Conservation (phyloP, 768 basidiomycete genomes). For the Russula foetens region DNA sequence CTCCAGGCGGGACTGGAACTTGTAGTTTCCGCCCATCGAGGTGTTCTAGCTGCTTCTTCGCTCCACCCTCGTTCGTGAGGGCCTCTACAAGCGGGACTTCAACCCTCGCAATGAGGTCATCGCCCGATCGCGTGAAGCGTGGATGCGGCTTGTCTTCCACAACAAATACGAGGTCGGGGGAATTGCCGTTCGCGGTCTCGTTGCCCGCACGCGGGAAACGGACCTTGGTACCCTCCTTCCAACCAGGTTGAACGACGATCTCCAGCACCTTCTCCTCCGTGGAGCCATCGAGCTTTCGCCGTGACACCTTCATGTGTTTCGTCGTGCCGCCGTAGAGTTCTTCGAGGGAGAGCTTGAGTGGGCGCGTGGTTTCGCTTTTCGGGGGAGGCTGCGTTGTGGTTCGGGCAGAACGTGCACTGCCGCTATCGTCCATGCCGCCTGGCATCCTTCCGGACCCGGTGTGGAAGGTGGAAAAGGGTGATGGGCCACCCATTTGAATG, state of each 20-base stretch:
- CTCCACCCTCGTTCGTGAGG: slow-evolving; percentile 46
- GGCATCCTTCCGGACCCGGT: slow-evolving; percentile 55
- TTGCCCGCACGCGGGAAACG: slow-evolving; percentile 85
- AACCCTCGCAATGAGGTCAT: slow-evolving; percentile 60
- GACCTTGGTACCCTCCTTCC: slow-evolving; percentile 95
- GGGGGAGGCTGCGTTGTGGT: slow-evolving; percentile 27
- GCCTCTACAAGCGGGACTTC: slow-evolving; percentile 79
- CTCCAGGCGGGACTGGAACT: slow-evolving; percentile 52
- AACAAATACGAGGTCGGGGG: slow-evolving; percentile 92
- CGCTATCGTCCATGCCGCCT: slow-evolving; percentile 36
- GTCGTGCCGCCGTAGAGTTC: slow-evolving; percentile 80
- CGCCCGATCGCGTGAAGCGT: slow-evolving; percentile 67
- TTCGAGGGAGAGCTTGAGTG: slow-evolving; percentile 76
- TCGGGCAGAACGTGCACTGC: neutral
- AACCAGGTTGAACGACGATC: slow-evolving; percentile 75
- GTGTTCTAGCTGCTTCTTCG: slow-evolving; percentile 49
- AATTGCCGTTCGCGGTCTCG: slow-evolving; percentile 54
- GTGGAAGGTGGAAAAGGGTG: slow-evolving; percentile 27
- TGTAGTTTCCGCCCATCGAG: slow-evolving; percentile 78
- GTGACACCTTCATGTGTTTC: slow-evolving; percentile 84
- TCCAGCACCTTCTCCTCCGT: slow-evolving; percentile 85
- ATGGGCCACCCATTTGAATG: slow-evolving; percentile 39
- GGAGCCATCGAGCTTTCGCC: slow-evolving; percentile 59
- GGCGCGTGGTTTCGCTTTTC: slow-evolving; percentile 44
- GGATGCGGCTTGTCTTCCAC: slow-evolving; percentile 92